phyloP scores from a whole-genome alignment of 805 yeast genomes.

The Candida michaelii region DNA sequence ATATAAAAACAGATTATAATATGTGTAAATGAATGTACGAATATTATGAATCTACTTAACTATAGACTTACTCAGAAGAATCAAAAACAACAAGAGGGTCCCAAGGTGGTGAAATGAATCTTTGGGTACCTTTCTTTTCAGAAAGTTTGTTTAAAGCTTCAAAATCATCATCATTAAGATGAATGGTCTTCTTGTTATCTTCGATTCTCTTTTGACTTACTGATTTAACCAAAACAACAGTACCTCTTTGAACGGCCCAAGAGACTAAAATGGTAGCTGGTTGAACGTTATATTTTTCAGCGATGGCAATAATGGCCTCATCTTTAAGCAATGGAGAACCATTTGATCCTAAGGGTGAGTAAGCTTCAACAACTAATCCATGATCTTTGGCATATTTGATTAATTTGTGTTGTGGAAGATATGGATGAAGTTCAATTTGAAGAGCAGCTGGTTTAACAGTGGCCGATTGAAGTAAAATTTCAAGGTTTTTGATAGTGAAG shows the following conservation, averaged over 20 bases:
- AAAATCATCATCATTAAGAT: conserved; percentile 38
- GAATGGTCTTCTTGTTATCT: conserved; percentile 34
- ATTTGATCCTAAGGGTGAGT: conserved; percentile 70
- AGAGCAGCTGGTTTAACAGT: conserved; percentile 32
- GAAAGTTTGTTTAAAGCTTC: conserved; percentile 27
- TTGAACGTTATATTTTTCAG: conserved; percentile 41
- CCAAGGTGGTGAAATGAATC: conserved; percentile 18
- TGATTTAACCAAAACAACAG: conserved; percentile 47
- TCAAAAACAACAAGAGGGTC: conserved; percentile 16
- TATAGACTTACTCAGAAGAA: conserved; percentile 9
- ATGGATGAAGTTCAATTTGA: conserved; percentile 37
- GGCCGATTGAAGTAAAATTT: conserved; percentile 38
- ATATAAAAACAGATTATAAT: no score
- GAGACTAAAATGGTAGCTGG: conserved; percentile 56
- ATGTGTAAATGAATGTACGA: not conserved
- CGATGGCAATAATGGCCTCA: conserved; percentile 41
- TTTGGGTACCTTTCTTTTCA: conserved; percentile 13
- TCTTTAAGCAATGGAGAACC: conserved; percentile 54
- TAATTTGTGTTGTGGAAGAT: conserved; percentile 64
- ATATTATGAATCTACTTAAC: not conserved
- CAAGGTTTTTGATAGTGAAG: conserved; percentile 47
- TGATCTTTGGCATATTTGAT: conserved; percentile 52
- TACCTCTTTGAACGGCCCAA: conserved; percentile 64
- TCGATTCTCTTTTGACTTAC: conserved; percentile 29
- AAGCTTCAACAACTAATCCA: conserved; percentile 68